A percentile compares a stretch with the other conserved stretches of the same genome.
Evolutionary conservation across 352 stramenopile species (phyloP).

Genomic region (Phytopythium litorale): DNA sequence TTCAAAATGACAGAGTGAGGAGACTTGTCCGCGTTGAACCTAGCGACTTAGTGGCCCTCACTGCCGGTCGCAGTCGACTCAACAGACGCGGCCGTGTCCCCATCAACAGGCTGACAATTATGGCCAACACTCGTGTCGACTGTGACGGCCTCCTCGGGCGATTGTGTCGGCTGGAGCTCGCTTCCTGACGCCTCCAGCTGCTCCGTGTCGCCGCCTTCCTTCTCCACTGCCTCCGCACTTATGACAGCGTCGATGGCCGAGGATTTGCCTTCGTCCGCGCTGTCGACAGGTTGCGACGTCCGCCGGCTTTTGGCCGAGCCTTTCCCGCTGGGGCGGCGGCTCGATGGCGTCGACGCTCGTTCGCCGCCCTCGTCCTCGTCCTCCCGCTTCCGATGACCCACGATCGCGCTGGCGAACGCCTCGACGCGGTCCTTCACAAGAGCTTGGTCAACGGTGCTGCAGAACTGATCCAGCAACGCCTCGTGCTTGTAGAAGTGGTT

Average conservation of each 20-base stretch:
- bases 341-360: background rate
- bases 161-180: background rate
- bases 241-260: background rate
- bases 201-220: background rate
- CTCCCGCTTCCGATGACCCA: slow-evolving; percentile 18
- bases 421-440: slow-evolving; percentile 58
- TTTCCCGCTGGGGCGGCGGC: background rate
- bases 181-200: background rate
- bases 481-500: slow-evolving; percentile 73
- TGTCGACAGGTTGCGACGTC: background rate
- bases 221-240: background rate
- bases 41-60: too few relatives aligned
- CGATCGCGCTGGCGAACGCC: slow-evolving; percentile 53
- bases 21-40: too few relatives aligned
- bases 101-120: background rate
- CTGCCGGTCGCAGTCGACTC: too few relatives aligned
- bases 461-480: slow-evolving; percentile 52
- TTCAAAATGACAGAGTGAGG: too few relatives aligned
- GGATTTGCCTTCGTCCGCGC: background rate
- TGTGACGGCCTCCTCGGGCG: background rate
- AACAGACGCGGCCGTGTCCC: too few relatives aligned
- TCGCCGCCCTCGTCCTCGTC: background rate
- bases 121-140: background rate
- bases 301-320: background rate
- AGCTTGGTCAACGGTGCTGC: slow-evolving; percentile 49